Evolutionary conservation across 176 grass and related monocot species (phyloP).

Genomic region (Oryza rufipogon): DNA sequence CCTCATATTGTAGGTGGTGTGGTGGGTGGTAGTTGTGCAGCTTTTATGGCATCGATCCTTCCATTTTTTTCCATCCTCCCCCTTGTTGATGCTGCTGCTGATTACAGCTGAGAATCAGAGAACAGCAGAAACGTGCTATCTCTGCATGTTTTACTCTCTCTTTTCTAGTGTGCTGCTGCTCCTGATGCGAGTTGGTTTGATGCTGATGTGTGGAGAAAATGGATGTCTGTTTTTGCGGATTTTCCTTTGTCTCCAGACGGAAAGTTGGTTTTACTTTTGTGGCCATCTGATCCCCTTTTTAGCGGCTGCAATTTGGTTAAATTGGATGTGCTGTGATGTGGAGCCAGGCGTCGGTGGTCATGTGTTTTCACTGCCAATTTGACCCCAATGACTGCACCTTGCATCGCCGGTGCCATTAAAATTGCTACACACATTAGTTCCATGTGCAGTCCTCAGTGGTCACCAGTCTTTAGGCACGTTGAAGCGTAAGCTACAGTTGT

Average conservation of each 20-base stretch:
- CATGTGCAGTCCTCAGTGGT: conserved; percentile 41
- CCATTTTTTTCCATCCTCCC: neutral
- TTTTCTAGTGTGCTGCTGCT: neutral
- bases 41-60: conserved; percentile 41
- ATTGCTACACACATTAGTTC: conserved; percentile 17
- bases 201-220: conserved; percentile 5
- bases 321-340: neutral
- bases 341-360: conserved; percentile 40
- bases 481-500: conserved; percentile 33
- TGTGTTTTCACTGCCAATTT: conserved; percentile 34
- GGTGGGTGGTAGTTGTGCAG: conserved; percentile 32
- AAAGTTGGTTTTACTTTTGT: neutral
- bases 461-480: conserved; percentile 15
- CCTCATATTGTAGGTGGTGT: conserved; percentile 46
- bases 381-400: conserved; percentile 32
- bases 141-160: neutral
- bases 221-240: neutral
- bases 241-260: neutral
- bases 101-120: neutral
- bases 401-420: conserved; percentile 35
- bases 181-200: neutral
- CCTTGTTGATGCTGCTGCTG: neutral
- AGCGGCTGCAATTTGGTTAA: neutral
- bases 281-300: conserved; percentile 2
- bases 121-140: neutral